Evolutionary conservation across 1,284 basidiomycete species (phyloP).

Genomic region (Heterobasidion annosum): DNA sequence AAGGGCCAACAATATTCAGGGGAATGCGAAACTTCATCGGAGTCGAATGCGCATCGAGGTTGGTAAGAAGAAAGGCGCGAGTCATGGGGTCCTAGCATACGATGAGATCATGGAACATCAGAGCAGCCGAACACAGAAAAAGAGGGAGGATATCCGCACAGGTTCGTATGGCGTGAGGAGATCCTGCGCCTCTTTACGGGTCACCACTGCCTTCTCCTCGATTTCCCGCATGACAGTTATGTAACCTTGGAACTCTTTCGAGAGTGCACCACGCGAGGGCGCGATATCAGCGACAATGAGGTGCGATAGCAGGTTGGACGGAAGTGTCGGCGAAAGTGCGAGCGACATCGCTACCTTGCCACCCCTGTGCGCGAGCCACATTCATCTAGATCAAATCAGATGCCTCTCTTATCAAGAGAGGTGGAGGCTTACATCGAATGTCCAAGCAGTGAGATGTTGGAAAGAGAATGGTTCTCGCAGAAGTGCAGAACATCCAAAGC

Average conservation of each 20-base stretch:
- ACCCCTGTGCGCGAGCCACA: constrained; percentile 44
- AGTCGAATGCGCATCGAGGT: constrained; percentile 39
- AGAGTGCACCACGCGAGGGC: constrained; percentile 54
- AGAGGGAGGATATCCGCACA: constrained; percentile 23
- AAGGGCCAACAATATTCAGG: constrained; percentile 50
- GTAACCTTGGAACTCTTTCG: constrained; percentile 59
- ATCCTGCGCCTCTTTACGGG: constrained; percentile 56
- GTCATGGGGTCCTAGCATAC: constrained; percentile 54
- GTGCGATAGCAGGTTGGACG: constrained; percentile 38
- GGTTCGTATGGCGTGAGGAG: constrained; percentile 56
- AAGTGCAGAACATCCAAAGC: constrained; percentile 64
- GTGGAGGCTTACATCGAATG: constrained; percentile 67
- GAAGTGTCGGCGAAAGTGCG: constrained; percentile 50
- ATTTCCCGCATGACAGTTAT: constrained; percentile 66
- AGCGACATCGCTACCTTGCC: constrained; percentile 82
- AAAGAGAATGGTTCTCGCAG: constrained; percentile 38
- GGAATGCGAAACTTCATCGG: constrained; percentile 65
- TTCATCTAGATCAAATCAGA: not conserved
- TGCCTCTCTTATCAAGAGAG: not conserved
- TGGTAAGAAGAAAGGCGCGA: constrained; percentile 79
- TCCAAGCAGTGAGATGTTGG: constrained; percentile 65
- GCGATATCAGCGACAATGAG: constrained; percentile 81
- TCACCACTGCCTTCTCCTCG: constrained; percentile 40
- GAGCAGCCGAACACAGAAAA: not conserved
- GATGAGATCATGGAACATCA: not conserved